These are phyloP conservation scores for Forsythia suspensa DNA, from an alignment of 257 asterid species.

Conservation along the genomic window DNA sequence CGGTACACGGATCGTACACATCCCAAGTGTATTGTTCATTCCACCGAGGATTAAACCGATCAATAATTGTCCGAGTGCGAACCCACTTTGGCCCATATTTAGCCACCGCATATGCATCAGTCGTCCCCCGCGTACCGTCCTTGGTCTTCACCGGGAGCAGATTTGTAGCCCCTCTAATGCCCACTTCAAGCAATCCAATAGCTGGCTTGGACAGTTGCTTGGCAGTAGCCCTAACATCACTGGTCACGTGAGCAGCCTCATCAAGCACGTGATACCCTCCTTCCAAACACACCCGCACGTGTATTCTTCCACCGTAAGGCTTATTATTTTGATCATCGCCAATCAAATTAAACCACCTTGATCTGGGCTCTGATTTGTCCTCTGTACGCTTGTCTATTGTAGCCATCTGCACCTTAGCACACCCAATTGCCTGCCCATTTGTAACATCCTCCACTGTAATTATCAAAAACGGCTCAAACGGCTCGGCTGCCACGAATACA, in stretches of 20 bases:
- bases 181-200: conserved; percentile 77
- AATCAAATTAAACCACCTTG: conserved; percentile 81
- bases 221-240: conserved; percentile 85
- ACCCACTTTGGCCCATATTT: conserved; percentile 94
- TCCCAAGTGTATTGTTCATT: conserved; percentile 93
- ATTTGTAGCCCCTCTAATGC: conserved; percentile 79
- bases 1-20: conserved; percentile 91
- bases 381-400: conserved; percentile 77
- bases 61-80: conserved; percentile 73
- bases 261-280: conserved; percentile 98
- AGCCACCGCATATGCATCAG: conserved; percentile 83
- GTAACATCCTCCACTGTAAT: conserved; percentile 73
- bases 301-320: conserved; percentile 81
- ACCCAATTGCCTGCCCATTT: conserved; percentile 57
- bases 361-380: conserved; percentile 72
- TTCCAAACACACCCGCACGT: conserved; percentile 71
- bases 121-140: conserved; percentile 83
- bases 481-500: conserved; percentile 89
- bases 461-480: conserved; percentile 81
- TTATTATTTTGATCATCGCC: conserved; percentile 39
- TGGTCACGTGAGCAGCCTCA: conserved; percentile 90
- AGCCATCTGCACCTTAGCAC: conserved; percentile 64
- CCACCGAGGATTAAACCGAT: conserved; percentile 91
- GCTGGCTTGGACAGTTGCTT: conserved; percentile 75
- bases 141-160: conserved; percentile 78